These are phyloP conservation scores for Globisporangium polare DNA, from an alignment of 352 stramenopile genomes.

Conservation along the genomic window DNA sequence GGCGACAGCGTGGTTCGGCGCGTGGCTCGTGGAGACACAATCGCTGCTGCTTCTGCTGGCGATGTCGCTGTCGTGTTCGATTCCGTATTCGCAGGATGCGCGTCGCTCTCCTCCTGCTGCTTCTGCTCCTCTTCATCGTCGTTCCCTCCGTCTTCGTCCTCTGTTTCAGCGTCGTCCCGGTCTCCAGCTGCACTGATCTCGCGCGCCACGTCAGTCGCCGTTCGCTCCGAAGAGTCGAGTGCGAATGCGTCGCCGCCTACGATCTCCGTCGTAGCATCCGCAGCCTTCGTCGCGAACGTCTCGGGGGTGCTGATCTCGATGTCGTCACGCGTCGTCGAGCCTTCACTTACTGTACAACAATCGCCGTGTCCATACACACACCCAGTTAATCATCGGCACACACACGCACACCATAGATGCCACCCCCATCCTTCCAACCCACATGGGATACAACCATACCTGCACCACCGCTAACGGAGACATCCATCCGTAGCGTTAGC, in stretches of 20 bases:
- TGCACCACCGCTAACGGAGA: slow-evolving; percentile 1
- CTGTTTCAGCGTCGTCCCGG: slow-evolving; percentile 4
- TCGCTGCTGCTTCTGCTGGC: background rate
- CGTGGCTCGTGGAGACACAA: slow-evolving; percentile 4
- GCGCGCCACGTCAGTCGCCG: background rate
- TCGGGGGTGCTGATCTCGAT: slow-evolving; percentile 31
- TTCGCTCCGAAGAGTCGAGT: background rate
- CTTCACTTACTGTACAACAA: slow-evolving; percentile 3
- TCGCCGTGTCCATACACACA: background rate
- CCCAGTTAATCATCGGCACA: too few species aligned
- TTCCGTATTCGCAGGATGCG: background rate
- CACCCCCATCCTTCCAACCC: too few species aligned
- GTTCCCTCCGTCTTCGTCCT: background rate
- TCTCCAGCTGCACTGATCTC: background rate
- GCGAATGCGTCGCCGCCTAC: background rate
- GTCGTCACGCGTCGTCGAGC: slow-evolving; percentile 12
- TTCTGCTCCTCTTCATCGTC: slow-evolving; percentile 5
- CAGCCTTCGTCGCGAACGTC: slow-evolving; percentile 15
- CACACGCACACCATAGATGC: too few species aligned
- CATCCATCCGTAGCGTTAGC: background rate
- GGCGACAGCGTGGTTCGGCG: slow-evolving; percentile 42
- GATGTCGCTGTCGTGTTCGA: background rate
- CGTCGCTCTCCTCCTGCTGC: background rate
- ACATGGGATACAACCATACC: too few species aligned
- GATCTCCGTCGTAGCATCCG: background rate